A percentile compares a stretch with the other conserved stretches of the same genome.
phyloP scores from a whole-genome alignment of 2,329 filamentous ascomycete species.

The Trichophyton rubrum region DNA sequence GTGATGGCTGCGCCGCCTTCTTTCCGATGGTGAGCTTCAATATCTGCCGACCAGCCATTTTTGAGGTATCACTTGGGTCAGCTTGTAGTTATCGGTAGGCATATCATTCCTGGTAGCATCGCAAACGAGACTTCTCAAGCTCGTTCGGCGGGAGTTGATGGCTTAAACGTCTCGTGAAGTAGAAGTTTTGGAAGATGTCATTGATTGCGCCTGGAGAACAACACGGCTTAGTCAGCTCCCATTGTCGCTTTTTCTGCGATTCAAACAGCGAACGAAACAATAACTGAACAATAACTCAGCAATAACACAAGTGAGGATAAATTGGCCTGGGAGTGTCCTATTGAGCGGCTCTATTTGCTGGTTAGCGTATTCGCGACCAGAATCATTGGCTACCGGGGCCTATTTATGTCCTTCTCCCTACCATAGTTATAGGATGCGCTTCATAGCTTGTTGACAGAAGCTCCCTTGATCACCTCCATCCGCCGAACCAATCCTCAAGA shows the following conservation, averaged over 20 bases:
- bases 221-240: not conserved
- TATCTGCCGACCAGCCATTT: conserved; percentile 28
- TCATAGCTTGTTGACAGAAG: not conserved
- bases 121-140: not conserved
- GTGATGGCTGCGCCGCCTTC: conserved; percentile 18
- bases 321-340: not conserved
- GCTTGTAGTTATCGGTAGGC: too few relatives aligned
- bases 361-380: not conserved
- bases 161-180: not conserved
- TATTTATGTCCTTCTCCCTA: not conserved
- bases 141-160: not conserved
- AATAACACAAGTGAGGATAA: not conserved
- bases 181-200: not conserved
- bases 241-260: not conserved
- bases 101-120: not conserved
- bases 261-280: not conserved
- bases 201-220: not conserved
- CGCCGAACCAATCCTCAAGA: not conserved
- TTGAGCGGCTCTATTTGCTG: not conserved
- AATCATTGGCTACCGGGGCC: not conserved
- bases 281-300: not conserved
- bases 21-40: conserved; percentile 34
- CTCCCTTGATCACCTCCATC: not conserved
- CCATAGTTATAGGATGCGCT: not conserved
- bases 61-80: conserved; percentile 7